A percentile compares a stretch with the other conserved stretches of the same genome.
These are phyloP conservation scores for Protomyces gravidus DNA, from an alignment of 1,139 yeast species.

Conservation along the genomic window DNA sequence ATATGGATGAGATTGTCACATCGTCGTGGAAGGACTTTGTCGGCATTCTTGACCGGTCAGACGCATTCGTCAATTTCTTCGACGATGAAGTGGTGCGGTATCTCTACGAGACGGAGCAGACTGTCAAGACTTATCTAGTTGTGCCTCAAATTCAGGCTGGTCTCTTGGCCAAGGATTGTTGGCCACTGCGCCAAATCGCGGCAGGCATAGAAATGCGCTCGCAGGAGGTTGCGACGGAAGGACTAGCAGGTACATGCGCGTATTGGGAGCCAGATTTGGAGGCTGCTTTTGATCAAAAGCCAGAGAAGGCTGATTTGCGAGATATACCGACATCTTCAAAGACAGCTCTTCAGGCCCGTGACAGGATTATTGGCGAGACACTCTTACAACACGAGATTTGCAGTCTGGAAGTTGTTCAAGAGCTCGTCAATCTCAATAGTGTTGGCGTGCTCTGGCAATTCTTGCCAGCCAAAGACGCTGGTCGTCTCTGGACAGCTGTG, in stretches of 20 bases:
- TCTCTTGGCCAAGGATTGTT: conserved; percentile 5
- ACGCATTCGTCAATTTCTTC: conserved; percentile 17
- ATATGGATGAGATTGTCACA: conserved; percentile 12
- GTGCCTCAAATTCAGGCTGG: conserved; percentile 11
- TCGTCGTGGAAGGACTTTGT: conserved; percentile 8
- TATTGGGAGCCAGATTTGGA: background rate
- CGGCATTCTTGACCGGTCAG: background rate
- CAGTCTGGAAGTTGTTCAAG: background rate
- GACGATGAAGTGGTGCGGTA: conserved; percentile 22
- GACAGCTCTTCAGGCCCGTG: background rate
- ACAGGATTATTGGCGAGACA: background rate
- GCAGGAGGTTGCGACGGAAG: conserved; percentile 26
- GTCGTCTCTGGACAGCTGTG: conserved; percentile 1
- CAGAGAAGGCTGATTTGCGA: background rate
- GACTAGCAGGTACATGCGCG: conserved; percentile 15
- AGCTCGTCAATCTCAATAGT: conserved; percentile 7
- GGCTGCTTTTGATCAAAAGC: background rate
- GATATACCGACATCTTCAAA: background rate
- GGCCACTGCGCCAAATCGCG: conserved; percentile 16
- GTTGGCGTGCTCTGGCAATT: conserved; percentile 12
- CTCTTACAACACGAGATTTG: background rate
- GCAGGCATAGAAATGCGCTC: conserved; percentile 10
- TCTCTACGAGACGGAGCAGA: background rate
- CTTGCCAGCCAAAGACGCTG: conserved; percentile 1
- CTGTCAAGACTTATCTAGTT: conserved; percentile 2